phyloP scores from a whole-genome alignment of 805 yeast genomes.

The Yarrowia alimentaria region DNA sequence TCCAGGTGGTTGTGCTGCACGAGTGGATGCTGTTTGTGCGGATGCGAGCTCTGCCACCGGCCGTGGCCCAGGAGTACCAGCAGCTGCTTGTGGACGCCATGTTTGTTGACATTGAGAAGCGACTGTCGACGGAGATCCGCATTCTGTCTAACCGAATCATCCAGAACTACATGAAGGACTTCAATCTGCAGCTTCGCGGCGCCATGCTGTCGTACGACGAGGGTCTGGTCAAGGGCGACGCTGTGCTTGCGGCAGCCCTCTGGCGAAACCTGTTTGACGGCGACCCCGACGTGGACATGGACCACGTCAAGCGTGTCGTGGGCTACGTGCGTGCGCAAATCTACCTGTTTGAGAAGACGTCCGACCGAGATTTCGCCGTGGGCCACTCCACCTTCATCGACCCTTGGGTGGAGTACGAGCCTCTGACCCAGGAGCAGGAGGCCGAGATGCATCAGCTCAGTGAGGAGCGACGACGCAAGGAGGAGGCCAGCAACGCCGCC shows the following conservation, averaged over 20 bases:
- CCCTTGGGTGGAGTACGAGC: slow-evolving; percentile 74
- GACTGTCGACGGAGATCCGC: slow-evolving; percentile 82
- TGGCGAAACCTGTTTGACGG: slow-evolving; percentile 87
- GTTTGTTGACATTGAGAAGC: slow-evolving; percentile 83
- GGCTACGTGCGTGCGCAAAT: slow-evolving; percentile 87
- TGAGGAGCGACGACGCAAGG: slow-evolving; percentile 22
- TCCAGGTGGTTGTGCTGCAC: slow-evolving; percentile 85
- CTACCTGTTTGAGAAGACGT: slow-evolving; percentile 78
- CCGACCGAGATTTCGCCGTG: slow-evolving; percentile 89
- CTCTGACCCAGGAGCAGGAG: slow-evolving; percentile 52
- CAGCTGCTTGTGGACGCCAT: slow-evolving; percentile 87
- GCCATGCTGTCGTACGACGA: slow-evolving; percentile 89
- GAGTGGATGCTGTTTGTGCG: slow-evolving; percentile 92
- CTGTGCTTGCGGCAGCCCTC: slow-evolving; percentile 45
- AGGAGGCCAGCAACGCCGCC: slow-evolving; percentile 17
- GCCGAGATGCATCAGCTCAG: slow-evolving; percentile 26
- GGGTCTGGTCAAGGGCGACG: slow-evolving; percentile 67
- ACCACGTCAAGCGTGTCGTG: slow-evolving; percentile 83
- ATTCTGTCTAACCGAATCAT: slow-evolving; percentile 77
- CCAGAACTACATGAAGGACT: slow-evolving; percentile 83
- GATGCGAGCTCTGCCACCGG: slow-evolving; percentile 94
- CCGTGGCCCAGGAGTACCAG: slow-evolving; percentile 84
- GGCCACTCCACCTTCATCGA: slow-evolving; percentile 85
- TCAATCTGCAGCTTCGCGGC: slow-evolving; percentile 87
- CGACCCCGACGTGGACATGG: slow-evolving; percentile 72